phyloP scores from a whole-genome alignment of 768 basidiomycete species.

The Leccinellum luteum region DNA sequence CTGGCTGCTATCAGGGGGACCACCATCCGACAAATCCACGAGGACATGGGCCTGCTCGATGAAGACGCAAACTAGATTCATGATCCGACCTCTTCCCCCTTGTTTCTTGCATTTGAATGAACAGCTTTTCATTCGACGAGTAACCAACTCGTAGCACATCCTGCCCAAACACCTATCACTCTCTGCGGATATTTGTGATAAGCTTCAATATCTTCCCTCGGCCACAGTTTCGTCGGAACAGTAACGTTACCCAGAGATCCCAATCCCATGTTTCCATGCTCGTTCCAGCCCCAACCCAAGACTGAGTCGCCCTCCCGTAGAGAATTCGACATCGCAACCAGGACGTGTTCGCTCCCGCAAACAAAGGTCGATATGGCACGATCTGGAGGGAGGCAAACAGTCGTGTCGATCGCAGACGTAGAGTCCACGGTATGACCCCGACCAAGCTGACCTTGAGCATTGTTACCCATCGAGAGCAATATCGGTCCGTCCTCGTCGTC shows the following conservation, averaged over 20 bases:
- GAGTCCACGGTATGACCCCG: conserved; percentile 18
- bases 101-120: neutral
- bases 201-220: conserved; percentile 21
- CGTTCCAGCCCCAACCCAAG: conserved; percentile 98
- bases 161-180: conserved; percentile 27
- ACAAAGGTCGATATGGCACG: conserved; percentile 38
- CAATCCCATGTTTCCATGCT: conserved; percentile 89
- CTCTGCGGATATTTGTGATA: conserved; percentile 9
- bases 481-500: conserved; percentile 12
- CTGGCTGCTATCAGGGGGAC: conserved; percentile 68
- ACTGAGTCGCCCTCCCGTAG: conserved; percentile 38
- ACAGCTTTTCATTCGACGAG: conserved; percentile 21
- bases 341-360: conserved; percentile 86
- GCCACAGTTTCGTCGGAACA: conserved; percentile 55
- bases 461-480: conserved; percentile 53
- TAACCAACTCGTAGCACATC: conserved; percentile 35
- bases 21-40: conserved; percentile 72
- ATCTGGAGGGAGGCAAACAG: conserved; percentile 28
- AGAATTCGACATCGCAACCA: conserved; percentile 35
- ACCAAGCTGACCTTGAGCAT: conserved; percentile 67
- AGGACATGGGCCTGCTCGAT: conserved; percentile 61
- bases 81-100: neutral
- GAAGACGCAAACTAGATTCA: conserved; percentile 46
- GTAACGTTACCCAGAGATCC: conserved; percentile 55
- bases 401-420: neutral